Conservation (phyloP, 257 asterid species). For the Dorcoceras hygrometricum region DNA sequence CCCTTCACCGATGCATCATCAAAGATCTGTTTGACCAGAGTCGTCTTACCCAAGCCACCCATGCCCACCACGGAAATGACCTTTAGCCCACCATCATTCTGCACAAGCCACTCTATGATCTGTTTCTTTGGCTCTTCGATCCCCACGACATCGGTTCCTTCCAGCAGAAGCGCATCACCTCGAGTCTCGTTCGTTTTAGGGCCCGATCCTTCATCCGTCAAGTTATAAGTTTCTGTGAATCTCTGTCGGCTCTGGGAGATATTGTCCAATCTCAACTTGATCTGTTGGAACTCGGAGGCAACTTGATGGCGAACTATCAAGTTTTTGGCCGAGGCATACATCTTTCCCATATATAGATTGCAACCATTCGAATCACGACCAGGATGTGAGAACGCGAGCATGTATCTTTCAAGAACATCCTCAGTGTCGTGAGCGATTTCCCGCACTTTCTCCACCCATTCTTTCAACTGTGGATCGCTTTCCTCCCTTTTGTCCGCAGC, state of each 20-base stretch:
- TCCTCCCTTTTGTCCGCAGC: too few relatives aligned
- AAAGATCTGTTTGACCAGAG: constrained; percentile 29
- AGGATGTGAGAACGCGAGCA: too few relatives aligned
- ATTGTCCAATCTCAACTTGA: constrained; percentile 18
- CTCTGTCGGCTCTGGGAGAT: constrained; percentile 23
- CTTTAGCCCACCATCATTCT: neutral
- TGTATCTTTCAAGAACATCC: too few relatives aligned
- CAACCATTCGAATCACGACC: too few relatives aligned
- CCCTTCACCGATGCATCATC: constrained; percentile 20
- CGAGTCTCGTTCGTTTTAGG: constrained; percentile 21
- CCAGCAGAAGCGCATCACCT: constrained; percentile 30
- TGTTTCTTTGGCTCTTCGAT: constrained; percentile 30
- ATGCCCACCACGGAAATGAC: constrained; percentile 30
- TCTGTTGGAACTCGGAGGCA: constrained; percentile 22
- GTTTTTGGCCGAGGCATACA: too few relatives aligned
- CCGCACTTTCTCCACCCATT: too few relatives aligned
- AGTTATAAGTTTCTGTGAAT: constrained; percentile 14
- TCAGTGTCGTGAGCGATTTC: too few relatives aligned
- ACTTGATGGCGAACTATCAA: too few relatives aligned
- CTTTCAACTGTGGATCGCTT: too few relatives aligned
- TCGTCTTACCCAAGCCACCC: constrained; percentile 33
- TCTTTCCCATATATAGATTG: too few relatives aligned
- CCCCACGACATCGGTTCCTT: constrained; percentile 37
- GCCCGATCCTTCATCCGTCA: neutral
- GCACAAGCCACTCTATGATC: constrained; percentile 12